These are phyloP conservation scores for Omphalea diandra DNA, from an alignment of 441 rosid species.

Conservation along the genomic window DNA sequence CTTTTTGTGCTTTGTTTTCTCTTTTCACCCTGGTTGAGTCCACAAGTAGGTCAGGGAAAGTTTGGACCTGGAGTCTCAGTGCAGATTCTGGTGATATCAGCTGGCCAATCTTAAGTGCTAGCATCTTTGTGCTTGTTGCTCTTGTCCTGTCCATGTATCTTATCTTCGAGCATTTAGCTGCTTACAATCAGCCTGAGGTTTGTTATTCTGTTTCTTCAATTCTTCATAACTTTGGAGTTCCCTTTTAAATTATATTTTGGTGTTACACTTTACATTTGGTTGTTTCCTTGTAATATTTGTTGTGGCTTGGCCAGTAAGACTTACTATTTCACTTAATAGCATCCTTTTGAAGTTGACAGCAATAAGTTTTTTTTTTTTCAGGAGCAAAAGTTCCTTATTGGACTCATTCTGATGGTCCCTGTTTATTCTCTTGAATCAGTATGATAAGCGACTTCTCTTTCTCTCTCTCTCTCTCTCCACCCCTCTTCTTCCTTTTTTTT, in stretches of 20 bases:
- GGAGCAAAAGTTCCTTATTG: constrained; percentile 96
- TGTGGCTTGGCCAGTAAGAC: neutral
- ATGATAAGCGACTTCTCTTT: constrained; percentile 24
- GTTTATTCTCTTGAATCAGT: constrained; percentile 93
- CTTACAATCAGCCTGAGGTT: constrained; percentile 97
- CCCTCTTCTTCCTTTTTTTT: neutral
- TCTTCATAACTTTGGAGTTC: neutral
- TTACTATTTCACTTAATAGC: neutral
- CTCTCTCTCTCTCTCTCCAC: neutral
- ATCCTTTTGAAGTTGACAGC: neutral
- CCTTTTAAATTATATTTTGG: neutral
- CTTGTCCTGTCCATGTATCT: constrained; percentile 82
- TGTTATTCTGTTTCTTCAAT: constrained; percentile 20
- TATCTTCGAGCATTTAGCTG: constrained; percentile 80
- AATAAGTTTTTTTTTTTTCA: constrained; percentile 32
- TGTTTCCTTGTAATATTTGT: neutral
- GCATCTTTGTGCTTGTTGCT: constrained; percentile 76
- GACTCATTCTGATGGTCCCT: constrained; percentile 96
- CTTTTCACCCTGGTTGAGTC: constrained; percentile 60
- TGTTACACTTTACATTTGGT: neutral
- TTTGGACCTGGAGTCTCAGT: constrained; percentile 45
- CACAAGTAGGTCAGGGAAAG: constrained; percentile 38
- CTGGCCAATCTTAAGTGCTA: constrained; percentile 87
- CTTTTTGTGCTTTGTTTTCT: constrained; percentile 47
- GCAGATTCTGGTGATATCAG: constrained; percentile 45